Conservation (phyloP, 176 grass and related monocot genomes). For the Rhynchospora pubera region DNA sequence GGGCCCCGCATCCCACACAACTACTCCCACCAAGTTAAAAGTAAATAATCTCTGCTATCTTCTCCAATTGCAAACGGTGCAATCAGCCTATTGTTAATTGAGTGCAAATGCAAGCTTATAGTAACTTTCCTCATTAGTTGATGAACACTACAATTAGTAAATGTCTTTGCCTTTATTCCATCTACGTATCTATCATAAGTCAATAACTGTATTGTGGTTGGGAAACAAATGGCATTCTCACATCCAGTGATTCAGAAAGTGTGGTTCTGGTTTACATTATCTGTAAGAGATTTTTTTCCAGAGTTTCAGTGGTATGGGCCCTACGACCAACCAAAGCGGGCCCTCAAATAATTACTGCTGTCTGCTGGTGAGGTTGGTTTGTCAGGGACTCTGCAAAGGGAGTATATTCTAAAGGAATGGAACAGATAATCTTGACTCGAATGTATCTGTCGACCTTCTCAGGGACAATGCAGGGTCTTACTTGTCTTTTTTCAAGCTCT, state of each 20-base stretch:
- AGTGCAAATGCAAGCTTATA: neutral
- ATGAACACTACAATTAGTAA: neutral
- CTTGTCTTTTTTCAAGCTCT: neutral
- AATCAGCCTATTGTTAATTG: neutral
- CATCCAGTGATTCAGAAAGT: neutral
- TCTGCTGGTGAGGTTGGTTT: neutral
- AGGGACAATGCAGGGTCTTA: neutral
- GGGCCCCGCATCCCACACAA: neutral
- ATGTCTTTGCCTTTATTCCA: neutral
- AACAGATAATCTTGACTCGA: neutral
- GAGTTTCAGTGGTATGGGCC: neutral
- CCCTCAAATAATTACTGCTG: neutral
- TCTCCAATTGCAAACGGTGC: neutral
- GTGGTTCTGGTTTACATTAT: neutral
- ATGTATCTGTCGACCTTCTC: neutral
- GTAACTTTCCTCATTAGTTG: neutral
- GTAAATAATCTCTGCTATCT: neutral
- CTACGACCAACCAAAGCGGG: neutral
- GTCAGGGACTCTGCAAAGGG: neutral
- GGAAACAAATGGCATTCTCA: neutral
- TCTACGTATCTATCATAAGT: neutral
- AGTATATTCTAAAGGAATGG: neutral
- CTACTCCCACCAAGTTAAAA: slow-evolving; percentile 6
- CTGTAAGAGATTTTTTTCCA: neutral
- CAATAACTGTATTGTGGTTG: neutral